A percentile compares a stretch with the other conserved stretches of the same genome.
Conservation (phyloP, 2,329 filamentous ascomycete species). For the Clarireedia monteithiana region DNA sequence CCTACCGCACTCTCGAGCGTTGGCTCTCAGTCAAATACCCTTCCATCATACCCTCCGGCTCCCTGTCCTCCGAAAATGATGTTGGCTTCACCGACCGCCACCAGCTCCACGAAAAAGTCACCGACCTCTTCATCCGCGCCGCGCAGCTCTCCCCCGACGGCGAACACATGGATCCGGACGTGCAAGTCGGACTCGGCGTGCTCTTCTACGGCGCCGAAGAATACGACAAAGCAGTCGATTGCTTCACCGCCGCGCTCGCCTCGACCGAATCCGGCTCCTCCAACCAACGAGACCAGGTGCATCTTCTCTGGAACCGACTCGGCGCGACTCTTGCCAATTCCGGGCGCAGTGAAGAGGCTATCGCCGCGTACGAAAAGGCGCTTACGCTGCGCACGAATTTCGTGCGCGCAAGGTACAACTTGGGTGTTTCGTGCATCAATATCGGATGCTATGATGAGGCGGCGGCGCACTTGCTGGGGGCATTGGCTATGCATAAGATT, state of each 20-base stretch:
- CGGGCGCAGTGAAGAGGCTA: constrained; percentile 88
- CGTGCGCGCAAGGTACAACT: constrained; percentile 91
- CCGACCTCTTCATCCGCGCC: constrained; percentile 81
- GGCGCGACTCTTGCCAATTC: constrained; percentile 94
- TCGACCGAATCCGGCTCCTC: constrained; percentile 75
- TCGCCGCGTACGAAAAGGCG: constrained; percentile 91
- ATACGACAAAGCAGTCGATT: constrained; percentile 97
- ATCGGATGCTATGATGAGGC: constrained; percentile 93
- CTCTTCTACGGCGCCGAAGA: constrained; percentile 97
- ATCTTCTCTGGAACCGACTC: constrained; percentile 94
- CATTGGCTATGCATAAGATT: constrained; percentile 90
- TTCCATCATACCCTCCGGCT: constrained; percentile 58
- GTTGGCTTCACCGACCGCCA: constrained; percentile 92
- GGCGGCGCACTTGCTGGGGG: constrained; percentile 84
- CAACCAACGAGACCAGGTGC: constrained; percentile 79
- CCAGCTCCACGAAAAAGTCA: constrained; percentile 82
- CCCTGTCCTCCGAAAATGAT: constrained; percentile 69
- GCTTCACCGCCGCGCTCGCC: constrained; percentile 86
- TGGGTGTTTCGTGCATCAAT: constrained; percentile 95
- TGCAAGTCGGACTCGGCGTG: constrained; percentile 93
- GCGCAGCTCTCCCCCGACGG: constrained; percentile 88
- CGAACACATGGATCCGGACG: constrained; percentile 95
- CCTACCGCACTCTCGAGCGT: constrained; percentile 90
- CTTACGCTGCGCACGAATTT: constrained; percentile 90
- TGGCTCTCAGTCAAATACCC: constrained; percentile 98